These are phyloP conservation scores for Phialophora verrucosa DNA, from an alignment of 2,329 filamentous ascomycete species.

Conservation along the genomic window DNA sequence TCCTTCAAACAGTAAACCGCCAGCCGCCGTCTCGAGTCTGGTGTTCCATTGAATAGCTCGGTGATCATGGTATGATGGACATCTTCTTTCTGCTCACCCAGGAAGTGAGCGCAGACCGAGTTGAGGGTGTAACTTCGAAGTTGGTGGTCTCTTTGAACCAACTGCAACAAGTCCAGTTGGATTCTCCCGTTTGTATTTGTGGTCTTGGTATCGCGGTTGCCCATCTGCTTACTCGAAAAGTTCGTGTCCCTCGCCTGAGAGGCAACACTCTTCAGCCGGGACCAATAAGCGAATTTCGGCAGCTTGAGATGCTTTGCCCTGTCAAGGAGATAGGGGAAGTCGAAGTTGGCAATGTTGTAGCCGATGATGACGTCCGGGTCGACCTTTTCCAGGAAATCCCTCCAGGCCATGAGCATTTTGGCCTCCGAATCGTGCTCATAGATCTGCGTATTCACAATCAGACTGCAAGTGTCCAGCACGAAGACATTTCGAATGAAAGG, in stretches of 20 bases:
- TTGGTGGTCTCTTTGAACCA: slow-evolving; percentile 93
- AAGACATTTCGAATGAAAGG: slow-evolving; percentile 97
- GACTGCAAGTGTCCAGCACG: slow-evolving; percentile 86
- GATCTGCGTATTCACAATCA: slow-evolving; percentile 93
- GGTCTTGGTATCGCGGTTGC: slow-evolving; percentile 88
- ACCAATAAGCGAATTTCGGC: slow-evolving; percentile 81
- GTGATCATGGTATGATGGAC: slow-evolving; percentile 99
- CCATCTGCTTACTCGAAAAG: slow-evolving; percentile 98
- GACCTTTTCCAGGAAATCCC: slow-evolving; percentile 83
- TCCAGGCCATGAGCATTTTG: slow-evolving; percentile 91
- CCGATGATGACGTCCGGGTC: slow-evolving; percentile 98
- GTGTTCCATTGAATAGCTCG: slow-evolving; percentile 93
- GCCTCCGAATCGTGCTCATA: slow-evolving; percentile 81
- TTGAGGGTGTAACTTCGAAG: slow-evolving; percentile 96
- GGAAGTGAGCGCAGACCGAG: slow-evolving; percentile 90
- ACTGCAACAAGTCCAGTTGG: slow-evolving; percentile 90
- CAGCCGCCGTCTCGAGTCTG: slow-evolving; percentile 86
- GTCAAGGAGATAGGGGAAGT: slow-evolving; percentile 94
- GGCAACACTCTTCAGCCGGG: slow-evolving; percentile 72
- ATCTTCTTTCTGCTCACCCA: slow-evolving; percentile 98
- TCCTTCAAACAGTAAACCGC: slow-evolving; percentile 98
- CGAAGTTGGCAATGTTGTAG: slow-evolving; percentile 98
- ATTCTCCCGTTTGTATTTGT: slow-evolving; percentile 95
- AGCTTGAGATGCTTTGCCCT: slow-evolving; percentile 85
- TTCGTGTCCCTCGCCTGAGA: slow-evolving; percentile 79